Conservation (phyloP, 179 eudicot species). For the Beta corolliflora region DNA sequence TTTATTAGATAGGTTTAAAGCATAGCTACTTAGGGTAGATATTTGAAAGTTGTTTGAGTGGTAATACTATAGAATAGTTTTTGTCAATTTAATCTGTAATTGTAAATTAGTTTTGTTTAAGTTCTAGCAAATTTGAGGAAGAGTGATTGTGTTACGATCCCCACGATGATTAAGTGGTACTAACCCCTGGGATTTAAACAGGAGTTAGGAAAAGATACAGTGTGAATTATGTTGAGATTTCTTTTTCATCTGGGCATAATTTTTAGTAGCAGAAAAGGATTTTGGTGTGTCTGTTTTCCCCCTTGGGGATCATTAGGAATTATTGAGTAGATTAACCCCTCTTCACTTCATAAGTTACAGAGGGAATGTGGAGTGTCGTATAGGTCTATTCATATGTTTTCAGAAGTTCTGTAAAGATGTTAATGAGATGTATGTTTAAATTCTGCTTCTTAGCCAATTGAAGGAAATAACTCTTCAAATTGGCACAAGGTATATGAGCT, state of each 20-base stretch:
- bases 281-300: not conserved
- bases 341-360: conserved; percentile 11
- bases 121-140: conserved; percentile 1
- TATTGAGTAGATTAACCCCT: conserved; percentile 11
- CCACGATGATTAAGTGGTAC: conserved; percentile 22
- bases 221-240: not conserved
- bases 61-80: not conserved
- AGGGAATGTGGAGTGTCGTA: not conserved
- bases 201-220: conserved; percentile 3
- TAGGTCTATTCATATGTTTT: conserved; percentile 2
- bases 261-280: not conserved
- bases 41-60: not conserved
- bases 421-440: too few species aligned
- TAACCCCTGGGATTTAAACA: conserved; percentile 29
- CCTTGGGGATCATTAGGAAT: not conserved
- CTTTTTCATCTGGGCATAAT: not conserved
- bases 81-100: not conserved
- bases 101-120: conserved; percentile 15
- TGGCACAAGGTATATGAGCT: too few species aligned
- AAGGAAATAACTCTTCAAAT: too few species aligned
- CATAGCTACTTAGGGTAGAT: conserved; percentile 20
- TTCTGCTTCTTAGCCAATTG: too few species aligned
- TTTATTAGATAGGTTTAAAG: conserved; percentile 25
- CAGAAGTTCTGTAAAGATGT: conserved; percentile 5
- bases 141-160: not conserved